Evolutionary conservation across 108 stramenopile species (phyloP), one percentile per base, ranked within the genome.

Genomic region (Skeletonema marinoi): DNA sequence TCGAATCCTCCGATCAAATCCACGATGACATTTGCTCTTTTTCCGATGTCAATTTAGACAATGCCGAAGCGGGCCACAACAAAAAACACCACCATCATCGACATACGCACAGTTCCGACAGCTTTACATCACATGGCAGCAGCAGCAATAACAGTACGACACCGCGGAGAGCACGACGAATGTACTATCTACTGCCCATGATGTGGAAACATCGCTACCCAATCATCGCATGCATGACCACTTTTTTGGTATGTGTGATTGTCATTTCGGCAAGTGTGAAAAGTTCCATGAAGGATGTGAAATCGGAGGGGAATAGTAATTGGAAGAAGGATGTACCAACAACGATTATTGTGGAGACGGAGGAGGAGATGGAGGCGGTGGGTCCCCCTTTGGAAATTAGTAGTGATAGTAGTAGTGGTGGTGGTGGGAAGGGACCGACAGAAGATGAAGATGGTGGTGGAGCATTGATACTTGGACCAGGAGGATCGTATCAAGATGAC

Each of bases 131-230:
- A 1, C 2, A 32, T 11, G 14, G 13, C 50, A 6, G 13, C n/a
- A 32, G 16, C 30, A 25, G 14, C n/a, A n/a, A n/a, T 8, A 35
- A n/a, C 1, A 35, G 14, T 8, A 29, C 17, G 6, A 21, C 48
- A 44, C 33, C 33, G 41, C 69, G 69, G 36, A 44, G 62, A 60
- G 73, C 73, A 33, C 30, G 63, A 29, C 51, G 62, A 36, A 31
- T 42, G 50, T 73, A 73, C 48, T 73, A 73, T 36, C 51, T 73
- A 12, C 13, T 73, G 16, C 73, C 73, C 73, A 73, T 73, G 73
- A 16, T 73, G 30, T 65, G 63, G 50, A 16, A 50, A 65, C 65
- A 73, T 48, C 39, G 48, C 35, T 16, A 65, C 3, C 73, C 62
- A 5, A 64, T 73, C 1, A 19, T n/a, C 16, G 73, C 63, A 29